These are phyloP conservation scores for Protostelium mycophagum DNA, from an alignment of 78 protist genomes.

Conservation along the genomic window DNA sequence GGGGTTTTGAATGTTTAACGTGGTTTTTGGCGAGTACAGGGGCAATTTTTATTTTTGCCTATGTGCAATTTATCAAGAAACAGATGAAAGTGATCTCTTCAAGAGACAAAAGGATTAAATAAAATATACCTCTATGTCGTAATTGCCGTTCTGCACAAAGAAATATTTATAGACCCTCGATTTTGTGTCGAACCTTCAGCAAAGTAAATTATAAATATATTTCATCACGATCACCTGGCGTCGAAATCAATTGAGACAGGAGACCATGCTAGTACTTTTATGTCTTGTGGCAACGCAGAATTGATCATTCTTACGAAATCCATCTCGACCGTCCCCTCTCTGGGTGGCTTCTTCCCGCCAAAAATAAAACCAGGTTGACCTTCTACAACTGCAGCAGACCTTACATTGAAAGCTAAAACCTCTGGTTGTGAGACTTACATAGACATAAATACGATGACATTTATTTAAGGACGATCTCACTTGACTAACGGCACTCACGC, in stretches of 20 bases:
- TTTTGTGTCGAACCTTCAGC: conserved; percentile 34
- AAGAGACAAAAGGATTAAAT: background rate
- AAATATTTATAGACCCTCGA: conserved; percentile 49
- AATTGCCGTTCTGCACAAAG: conserved; percentile 13
- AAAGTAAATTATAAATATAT: background rate
- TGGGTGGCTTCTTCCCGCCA: conserved; percentile 7
- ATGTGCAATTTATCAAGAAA: background rate
- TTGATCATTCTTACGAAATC: conserved; percentile 44
- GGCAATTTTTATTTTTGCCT: no score
- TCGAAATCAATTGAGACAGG: conserved; percentile 42
- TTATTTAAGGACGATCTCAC: conserved; percentile 7
- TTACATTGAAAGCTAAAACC: conserved; percentile 35
- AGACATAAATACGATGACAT: background rate
- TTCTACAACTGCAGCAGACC: conserved; percentile 47
- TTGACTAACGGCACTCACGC: conserved; percentile 59
- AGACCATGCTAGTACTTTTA: conserved; percentile 36
- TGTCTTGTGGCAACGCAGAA: conserved; percentile 34
- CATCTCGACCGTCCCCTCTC: background rate
- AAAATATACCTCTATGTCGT: conserved; percentile 2
- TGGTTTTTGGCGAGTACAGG: no score
- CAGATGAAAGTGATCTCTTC: background rate
- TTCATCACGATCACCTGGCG: background rate
- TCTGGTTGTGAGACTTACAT: background rate
- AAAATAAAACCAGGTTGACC: conserved; percentile 2
- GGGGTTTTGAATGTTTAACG: no score